Percentiles rank a stretch among this genome's conserved stretches.
These are phyloP conservation scores for Yarrowia bubula DNA, from an alignment of 805 yeast species.

Conservation along the genomic window DNA sequence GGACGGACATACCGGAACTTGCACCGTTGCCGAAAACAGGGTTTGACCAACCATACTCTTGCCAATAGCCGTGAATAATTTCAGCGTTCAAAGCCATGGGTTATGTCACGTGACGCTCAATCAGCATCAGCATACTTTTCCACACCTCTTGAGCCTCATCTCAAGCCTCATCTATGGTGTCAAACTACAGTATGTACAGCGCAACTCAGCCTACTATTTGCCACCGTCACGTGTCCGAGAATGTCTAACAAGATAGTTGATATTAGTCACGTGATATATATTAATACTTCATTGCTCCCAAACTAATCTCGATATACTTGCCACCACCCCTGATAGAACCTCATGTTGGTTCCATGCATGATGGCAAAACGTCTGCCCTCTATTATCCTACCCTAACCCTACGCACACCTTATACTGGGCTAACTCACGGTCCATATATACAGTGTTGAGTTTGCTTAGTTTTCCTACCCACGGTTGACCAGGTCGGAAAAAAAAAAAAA, in stretches of 20 bases:
- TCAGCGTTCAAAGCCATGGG: neutral
- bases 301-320: neutral
- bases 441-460: slow-evolving; percentile 19
- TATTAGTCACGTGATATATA: too few species aligned
- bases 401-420: neutral
- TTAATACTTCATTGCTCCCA: neutral
- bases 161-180: too few species aligned
- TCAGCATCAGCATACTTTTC: too few species aligned
- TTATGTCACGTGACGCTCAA: too few species aligned
- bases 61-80: neutral
- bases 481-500: too few species aligned
- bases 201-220: neutral
- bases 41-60: neutral
- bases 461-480: neutral
- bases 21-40: neutral
- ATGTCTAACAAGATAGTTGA: too few species aligned
- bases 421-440: neutral
- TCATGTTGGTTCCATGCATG: neutral
- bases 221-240: neutral
- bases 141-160: too few species aligned
- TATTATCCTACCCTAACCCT: neutral
- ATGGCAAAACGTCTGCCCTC: neutral
- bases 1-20: neutral
- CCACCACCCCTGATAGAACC: neutral
- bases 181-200: too few species aligned